Evolutionary conservation across 2,329 filamentous ascomycete genomes (phyloP), one percentile per base, ranked within the genome.

Genomic region (Septoria linicola): DNA sequence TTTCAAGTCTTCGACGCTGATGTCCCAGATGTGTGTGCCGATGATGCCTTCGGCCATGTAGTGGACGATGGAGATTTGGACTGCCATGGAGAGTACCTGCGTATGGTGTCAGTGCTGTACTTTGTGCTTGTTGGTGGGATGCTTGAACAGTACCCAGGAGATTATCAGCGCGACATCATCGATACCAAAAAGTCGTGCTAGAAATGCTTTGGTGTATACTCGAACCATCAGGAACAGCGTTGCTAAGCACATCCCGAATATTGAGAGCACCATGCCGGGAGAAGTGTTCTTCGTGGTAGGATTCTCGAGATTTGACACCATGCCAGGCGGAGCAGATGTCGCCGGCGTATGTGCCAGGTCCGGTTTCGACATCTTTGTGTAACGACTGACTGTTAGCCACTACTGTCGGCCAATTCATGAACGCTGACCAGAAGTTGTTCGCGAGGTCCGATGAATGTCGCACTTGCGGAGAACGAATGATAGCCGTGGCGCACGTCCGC

Each of bases 191-290:
- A 43, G 44, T 13, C 30, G 51, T 8, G 55, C 49, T 8, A 58
- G 41, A 39, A 49, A 32, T 7, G 55, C 55, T 36, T 58, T 58
- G 3, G 55, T 58, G 41, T 58, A 58, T 4, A 54, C 25, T 17
- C 55, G 44, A 11, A 58, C 34, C 4, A 45, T 8, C 10, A 58
- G 11, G 16, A 58, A 54, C 17, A 42, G n/a, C 17, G 55, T 54
- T 19, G 55, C 31, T 16, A 52, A 19, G 21, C 48, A 43, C 45
- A 58, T 54, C 5, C 55, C 55, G 31, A 52, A 42, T 14, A 52
- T 47, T 1, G 48, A 41, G 13, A 54, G 37, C n/a, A 44, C 31
- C 3, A 58, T 41, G 2, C 44, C 48, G 11, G 49, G 47, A 8
- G 23, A 19, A 6, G 37, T 51, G 19, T 52, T 16, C 30, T 43